Evolutionary conservation across 225 moss, liverwort and hornwort genomes (phyloP).

Genomic region (Sphagnum tenellum): DNA sequence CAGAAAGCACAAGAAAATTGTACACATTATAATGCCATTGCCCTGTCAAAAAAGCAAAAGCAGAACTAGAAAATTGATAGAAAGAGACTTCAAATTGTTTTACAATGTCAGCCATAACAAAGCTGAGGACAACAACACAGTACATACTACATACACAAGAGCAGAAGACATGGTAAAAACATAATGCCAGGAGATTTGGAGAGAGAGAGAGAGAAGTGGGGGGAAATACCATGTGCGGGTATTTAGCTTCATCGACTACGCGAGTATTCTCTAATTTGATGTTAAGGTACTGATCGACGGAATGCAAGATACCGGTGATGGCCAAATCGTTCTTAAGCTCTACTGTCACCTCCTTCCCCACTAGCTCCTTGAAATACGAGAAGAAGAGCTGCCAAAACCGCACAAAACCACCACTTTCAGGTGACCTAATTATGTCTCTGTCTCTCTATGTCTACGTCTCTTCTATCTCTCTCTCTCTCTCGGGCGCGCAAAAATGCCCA

Average conservation of each 20-base stretch:
- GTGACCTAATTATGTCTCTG: too few species aligned
- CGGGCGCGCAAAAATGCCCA: too few species aligned
- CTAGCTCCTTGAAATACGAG: conserved; percentile 95
- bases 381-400: conserved; percentile 65
- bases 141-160: too few species aligned
- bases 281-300: conserved; percentile 91
- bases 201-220: not conserved
- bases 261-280: conserved; percentile 92
- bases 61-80: not conserved
- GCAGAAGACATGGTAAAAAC: too few species aligned
- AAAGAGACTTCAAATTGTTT: not conserved
- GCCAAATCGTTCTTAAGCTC: conserved; percentile 95
- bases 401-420: too few species aligned
- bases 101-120: too few species aligned
- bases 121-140: not conserved
- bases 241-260: conserved; percentile 75
- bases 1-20: too few species aligned
- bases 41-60: not conserved
- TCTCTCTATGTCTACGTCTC: too few species aligned
- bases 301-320: conserved; percentile 80
- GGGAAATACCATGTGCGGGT: conserved; percentile 77
- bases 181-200: too few species aligned
- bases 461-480: too few species aligned
- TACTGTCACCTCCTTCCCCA: conserved; percentile 92
- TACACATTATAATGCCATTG: too few species aligned